phyloP scores from a whole-genome alignment of 2,329 filamentous ascomycete genomes.

The Helicocarpus griseus region DNA sequence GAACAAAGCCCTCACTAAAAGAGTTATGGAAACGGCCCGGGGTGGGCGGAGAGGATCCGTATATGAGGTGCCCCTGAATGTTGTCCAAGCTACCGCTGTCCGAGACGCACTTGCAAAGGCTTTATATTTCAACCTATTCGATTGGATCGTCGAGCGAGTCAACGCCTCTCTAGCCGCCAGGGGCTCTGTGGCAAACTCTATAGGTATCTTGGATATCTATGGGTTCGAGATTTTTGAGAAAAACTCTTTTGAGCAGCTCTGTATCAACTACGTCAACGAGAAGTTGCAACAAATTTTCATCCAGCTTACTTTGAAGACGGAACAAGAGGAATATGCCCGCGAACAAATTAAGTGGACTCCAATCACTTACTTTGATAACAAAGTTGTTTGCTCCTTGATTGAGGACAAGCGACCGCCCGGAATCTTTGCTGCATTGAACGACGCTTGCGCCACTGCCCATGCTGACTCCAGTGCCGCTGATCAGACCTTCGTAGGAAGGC shows the following conservation, averaged over 20 bases:
- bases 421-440: conserved; percentile 91
- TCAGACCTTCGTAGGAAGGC: conserved; percentile 85
- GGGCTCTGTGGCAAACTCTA: conserved; percentile 67
- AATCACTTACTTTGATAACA: conserved; percentile 99
- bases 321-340: conserved; percentile 92
- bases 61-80: conserved; percentile 72
- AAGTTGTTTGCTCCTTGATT: conserved; percentile 94
- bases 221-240: conserved; percentile 99
- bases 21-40: conserved; percentile 65
- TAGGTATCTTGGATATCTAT: conserved; percentile 97
- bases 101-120: conserved; percentile 86
- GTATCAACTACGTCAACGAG: conserved; percentile 99
- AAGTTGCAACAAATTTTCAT: conserved; percentile 99
- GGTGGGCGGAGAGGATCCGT: conserved; percentile 57
- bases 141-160: conserved; percentile 93
- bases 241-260: conserved; percentile 97
- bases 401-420: conserved; percentile 84
- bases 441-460: conserved; percentile 96
- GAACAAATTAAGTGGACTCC: conserved; percentile 98
- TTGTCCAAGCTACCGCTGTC: conserved; percentile 73
- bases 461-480: conserved; percentile 91
- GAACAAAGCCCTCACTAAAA: conserved; percentile 78
- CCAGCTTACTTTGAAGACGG: conserved; percentile 87
- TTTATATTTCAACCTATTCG: conserved; percentile 96
- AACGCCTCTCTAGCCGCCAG: conserved; percentile 79